Conservation (phyloP, 2,329 filamentous ascomycete species). For the Neofusicoccum cordaticola region DNA sequence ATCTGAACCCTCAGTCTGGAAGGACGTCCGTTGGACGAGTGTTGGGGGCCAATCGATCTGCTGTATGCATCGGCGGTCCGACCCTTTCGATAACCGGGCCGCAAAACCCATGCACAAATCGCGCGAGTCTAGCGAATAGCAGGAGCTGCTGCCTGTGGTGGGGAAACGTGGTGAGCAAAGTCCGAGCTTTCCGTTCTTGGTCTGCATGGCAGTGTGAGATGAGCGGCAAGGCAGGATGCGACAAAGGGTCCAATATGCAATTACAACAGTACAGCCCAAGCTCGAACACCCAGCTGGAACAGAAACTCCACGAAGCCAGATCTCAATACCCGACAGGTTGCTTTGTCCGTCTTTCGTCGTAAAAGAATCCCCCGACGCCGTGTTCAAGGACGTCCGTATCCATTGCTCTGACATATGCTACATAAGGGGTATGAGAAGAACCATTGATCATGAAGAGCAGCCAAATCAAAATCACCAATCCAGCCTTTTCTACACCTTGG, state of each 20-base stretch:
- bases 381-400: slow-evolving; percentile 6
- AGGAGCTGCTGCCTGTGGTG: too few species aligned
- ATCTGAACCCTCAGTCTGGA: not conserved
- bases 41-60: not conserved
- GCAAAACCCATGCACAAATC: not conserved
- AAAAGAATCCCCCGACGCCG: not conserved
- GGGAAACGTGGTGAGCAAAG: too few species aligned
- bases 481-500: not conserved
- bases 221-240: too few species aligned
- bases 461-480: not conserved
- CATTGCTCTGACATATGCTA: slow-evolving; percentile 14
- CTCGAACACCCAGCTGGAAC: not conserved
- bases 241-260: too few species aligned
- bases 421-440: slow-evolving; percentile 12
- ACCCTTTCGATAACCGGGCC: not conserved
- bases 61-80: not conserved
- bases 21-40: not conserved
- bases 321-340: too few species aligned
- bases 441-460: slow-evolving; percentile 10
- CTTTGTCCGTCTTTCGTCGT: not conserved
- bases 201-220: too few species aligned
- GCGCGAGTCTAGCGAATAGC: too few species aligned
- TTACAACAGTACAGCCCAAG: too few species aligned
- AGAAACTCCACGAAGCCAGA: not conserved
- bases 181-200: too few species aligned